Conservation (phyloP, 108 stramenopile species). For the Stephanodiscus minutulus region DNA sequence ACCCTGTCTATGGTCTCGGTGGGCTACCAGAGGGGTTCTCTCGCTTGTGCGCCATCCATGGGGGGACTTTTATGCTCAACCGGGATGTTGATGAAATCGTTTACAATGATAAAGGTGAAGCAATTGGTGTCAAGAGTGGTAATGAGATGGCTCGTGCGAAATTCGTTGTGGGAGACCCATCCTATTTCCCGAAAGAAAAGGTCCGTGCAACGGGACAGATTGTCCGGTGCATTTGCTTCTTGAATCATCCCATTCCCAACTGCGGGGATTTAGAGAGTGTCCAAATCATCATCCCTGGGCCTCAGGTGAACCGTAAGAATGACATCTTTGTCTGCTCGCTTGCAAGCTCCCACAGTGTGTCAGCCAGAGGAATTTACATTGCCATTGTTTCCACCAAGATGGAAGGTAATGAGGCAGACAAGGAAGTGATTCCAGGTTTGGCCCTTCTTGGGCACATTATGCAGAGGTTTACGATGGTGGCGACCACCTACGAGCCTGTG, state of each 20-base stretch:
- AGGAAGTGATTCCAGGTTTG: conserved; percentile 94
- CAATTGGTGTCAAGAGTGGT: conserved; percentile 89
- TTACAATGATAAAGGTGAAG: conserved; percentile 84
- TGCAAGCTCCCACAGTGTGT: conserved; percentile 72
- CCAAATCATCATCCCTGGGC: conserved; percentile 98
- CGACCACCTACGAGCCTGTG: conserved; percentile 88
- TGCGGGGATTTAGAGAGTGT: conserved; percentile 90
- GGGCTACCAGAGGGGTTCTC: conserved; percentile 99
- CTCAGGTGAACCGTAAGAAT: conserved; percentile 92
- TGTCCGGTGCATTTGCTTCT: conserved; percentile 97
- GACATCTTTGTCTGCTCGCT: conserved; percentile 98
- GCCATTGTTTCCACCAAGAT: conserved; percentile 97
- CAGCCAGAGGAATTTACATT: conserved; percentile 90
- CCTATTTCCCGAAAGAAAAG: conserved; percentile 91
- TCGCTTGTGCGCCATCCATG: conserved; percentile 98
- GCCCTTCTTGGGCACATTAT: conserved; percentile 91
- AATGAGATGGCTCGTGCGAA: conserved; percentile 96
- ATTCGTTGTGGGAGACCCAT: conserved; percentile 97
- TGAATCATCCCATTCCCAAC: conserved; percentile 95
- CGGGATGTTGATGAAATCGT: conserved; percentile 96
- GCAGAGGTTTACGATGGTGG: conserved; percentile 92
- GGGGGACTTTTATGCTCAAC: conserved; percentile 99
- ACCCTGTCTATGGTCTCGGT: conserved; percentile 98
- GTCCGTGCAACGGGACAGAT: conserved; percentile 83
- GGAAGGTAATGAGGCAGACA: conserved; percentile 90